Evolutionary conservation across 2,329 filamentous ascomycete species (phyloP).

Genomic region (Juglanconis sp.): DNA sequence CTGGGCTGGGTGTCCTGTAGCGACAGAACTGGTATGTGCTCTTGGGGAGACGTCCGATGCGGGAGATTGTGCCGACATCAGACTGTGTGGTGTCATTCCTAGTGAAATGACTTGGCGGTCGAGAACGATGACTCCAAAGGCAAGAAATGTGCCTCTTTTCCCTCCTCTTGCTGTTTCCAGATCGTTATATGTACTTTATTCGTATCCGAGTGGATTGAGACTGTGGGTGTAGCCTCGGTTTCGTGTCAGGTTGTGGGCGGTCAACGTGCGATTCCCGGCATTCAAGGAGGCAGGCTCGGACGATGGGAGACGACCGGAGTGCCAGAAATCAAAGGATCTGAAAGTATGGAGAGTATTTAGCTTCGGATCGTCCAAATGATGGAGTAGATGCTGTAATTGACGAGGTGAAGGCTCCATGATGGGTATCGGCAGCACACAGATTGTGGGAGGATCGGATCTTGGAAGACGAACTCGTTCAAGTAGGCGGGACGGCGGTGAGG

Average conservation of each 20-base stretch:
- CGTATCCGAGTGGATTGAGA: conserved; percentile 1
- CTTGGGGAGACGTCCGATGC: conserved; percentile 18
- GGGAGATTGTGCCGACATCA: conserved; percentile 21
- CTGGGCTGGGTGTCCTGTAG: conserved; percentile 11
- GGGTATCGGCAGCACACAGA: conserved; percentile 3
- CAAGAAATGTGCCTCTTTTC: background rate
- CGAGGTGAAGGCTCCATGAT: background rate
- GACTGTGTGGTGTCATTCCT: conserved; percentile 20
- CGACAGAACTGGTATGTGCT: conserved; percentile 16
- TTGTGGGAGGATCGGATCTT: conserved; percentile 1
- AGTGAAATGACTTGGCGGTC: conserved; percentile 16
- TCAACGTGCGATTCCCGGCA: conserved; percentile 17
- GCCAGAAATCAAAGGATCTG: conserved; percentile 4
- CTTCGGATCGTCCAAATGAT: background rate
- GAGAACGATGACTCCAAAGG: conserved; percentile 15
- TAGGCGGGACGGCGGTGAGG: conserved; percentile 12
- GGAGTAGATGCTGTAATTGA: background rate
- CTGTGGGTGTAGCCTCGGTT: conserved; percentile 1
- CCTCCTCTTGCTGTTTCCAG: conserved; percentile 5
- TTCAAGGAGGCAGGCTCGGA: conserved; percentile 10
- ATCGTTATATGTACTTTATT: background rate
- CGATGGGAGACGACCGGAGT: background rate
- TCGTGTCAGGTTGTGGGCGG: conserved; percentile 14
- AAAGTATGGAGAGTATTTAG: background rate
- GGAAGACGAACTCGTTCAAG: conserved; percentile 5